Conservation (phyloP, 2,329 filamentous ascomycete genomes). For the Claviceps sp. region DNA sequence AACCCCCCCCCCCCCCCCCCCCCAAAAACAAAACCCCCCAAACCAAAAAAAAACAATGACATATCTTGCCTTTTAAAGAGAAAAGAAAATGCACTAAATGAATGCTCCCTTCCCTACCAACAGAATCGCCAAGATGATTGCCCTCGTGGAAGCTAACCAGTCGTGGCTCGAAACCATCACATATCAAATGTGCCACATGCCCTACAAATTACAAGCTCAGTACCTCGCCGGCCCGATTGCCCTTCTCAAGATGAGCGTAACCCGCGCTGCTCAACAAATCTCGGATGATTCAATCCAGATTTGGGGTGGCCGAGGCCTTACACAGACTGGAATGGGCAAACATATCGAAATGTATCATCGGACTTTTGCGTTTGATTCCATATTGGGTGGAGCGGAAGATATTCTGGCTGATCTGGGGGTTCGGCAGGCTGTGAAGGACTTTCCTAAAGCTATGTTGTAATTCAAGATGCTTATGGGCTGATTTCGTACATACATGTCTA, state of each 20-base stretch:
- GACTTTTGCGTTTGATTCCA: slow-evolving; percentile 70
- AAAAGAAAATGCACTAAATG: no score
- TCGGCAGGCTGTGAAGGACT: slow-evolving; percentile 68
- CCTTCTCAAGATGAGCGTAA: slow-evolving; percentile 66
- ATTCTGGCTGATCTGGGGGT: slow-evolving; percentile 71
- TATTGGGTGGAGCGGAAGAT: slow-evolving; percentile 72
- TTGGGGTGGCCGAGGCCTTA: slow-evolving; percentile 70
- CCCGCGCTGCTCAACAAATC: slow-evolving; percentile 66
- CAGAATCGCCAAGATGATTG: slow-evolving; percentile 75
- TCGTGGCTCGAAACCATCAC: slow-evolving; percentile 75
- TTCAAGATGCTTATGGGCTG: background rate
- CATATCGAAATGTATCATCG: slow-evolving; percentile 76
- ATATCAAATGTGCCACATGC: slow-evolving; percentile 81
- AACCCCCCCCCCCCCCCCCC: background rate
- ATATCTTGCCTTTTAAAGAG: no score
- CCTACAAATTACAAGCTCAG: slow-evolving; percentile 61
- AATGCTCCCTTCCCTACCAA: no score
- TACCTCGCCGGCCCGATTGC: slow-evolving; percentile 70
- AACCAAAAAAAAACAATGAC: background rate
- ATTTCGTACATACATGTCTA: no score
- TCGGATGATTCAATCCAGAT: slow-evolving; percentile 77
- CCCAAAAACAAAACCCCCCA: no score
- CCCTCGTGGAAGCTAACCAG: slow-evolving; percentile 68
- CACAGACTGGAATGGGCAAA: slow-evolving; percentile 70
- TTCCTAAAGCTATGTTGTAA: slow-evolving; percentile 74